Evolutionary conservation across 2,329 filamentous ascomycete genomes (phyloP).

Genomic region (Beauveria caledonica): DNA sequence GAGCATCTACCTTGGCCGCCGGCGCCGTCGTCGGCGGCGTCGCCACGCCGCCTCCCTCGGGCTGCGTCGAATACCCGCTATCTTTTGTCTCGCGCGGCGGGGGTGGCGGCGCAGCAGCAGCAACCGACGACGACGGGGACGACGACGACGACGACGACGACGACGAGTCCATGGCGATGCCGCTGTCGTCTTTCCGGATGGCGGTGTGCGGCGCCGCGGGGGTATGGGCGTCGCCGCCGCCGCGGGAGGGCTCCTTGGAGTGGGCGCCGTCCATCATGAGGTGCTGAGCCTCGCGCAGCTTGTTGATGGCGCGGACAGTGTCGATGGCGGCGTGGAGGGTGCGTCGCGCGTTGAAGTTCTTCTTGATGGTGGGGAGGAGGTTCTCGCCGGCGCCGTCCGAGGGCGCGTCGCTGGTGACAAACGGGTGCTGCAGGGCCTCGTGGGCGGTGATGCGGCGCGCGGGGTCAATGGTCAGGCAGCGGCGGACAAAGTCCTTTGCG

Average conservation of each 20-base stretch:
- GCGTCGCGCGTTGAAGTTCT: constrained; percentile 64
- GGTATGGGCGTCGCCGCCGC: constrained; percentile 12
- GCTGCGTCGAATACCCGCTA: constrained; percentile 41
- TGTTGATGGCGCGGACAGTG: constrained; percentile 63
- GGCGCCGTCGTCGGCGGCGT: background rate
- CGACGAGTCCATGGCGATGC: constrained; percentile 26
- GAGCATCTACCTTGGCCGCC: background rate
- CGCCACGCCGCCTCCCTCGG: constrained; percentile 15
- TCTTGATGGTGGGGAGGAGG: constrained; percentile 60
- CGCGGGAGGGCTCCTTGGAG: constrained; percentile 41
- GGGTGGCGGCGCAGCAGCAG: background rate
- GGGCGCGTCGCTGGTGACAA: constrained; percentile 47
- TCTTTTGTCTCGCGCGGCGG: constrained; percentile 26
- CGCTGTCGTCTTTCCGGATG: constrained; percentile 36
- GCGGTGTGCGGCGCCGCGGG: constrained; percentile 13
- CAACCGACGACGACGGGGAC: too few species aligned
- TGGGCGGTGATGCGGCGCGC: constrained; percentile 84
- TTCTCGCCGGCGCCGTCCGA: constrained; percentile 47
- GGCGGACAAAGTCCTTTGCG: constrained; percentile 85
- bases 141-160: too few species aligned
- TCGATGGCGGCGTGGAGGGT: constrained; percentile 64
- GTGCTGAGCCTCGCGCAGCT: constrained; percentile 55
- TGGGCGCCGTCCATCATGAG: constrained; percentile 54
- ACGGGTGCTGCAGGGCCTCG: constrained; percentile 60
- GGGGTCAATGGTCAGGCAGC: constrained; percentile 86